Percentiles rank a stretch among this genome's conserved stretches.
These are phyloP conservation scores for Aspergillus pseudoterreus DNA, from an alignment of 2,329 filamentous ascomycete species.

Conservation along the genomic window DNA sequence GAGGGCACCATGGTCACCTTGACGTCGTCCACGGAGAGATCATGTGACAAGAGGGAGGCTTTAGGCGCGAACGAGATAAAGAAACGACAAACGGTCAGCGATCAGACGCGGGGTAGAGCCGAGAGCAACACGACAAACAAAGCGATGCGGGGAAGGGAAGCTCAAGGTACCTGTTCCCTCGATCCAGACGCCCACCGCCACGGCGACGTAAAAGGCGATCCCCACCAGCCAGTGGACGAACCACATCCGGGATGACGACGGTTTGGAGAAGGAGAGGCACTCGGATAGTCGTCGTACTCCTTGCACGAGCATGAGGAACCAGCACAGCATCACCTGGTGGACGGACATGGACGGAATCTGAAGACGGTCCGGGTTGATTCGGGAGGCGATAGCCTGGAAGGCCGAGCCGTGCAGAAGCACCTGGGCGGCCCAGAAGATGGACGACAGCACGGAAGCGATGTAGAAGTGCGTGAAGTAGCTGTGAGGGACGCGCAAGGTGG, in stretches of 20 bases:
- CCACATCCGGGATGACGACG: slow-evolving; percentile 77
- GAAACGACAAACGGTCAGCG: background rate
- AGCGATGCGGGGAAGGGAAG: background rate
- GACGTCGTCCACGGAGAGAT: slow-evolving; percentile 32
- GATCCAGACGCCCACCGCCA: slow-evolving; percentile 76
- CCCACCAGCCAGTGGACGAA: slow-evolving; percentile 78
- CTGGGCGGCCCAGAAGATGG: slow-evolving; percentile 70
- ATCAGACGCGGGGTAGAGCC: background rate
- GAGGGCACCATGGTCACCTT: slow-evolving; percentile 39
- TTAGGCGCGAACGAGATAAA: slow-evolving; percentile 2
- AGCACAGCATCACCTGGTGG: slow-evolving; percentile 62
- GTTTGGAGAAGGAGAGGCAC: slow-evolving; percentile 60
- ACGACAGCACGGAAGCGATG: slow-evolving; percentile 63
- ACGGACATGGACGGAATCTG: slow-evolving; percentile 51
- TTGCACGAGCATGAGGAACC: slow-evolving; percentile 72
- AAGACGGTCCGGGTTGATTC: slow-evolving; percentile 34
- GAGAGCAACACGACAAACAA: background rate
- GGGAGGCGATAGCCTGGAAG: slow-evolving; percentile 49
- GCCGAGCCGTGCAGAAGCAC: slow-evolving; percentile 53
- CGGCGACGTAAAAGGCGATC: slow-evolving; percentile 69
- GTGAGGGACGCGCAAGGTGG: slow-evolving; percentile 69
- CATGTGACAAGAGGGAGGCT: slow-evolving; percentile 33
- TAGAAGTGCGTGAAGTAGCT: slow-evolving; percentile 91
- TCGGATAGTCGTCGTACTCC: slow-evolving; percentile 73
- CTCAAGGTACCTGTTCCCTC: slow-evolving; percentile 65